These are phyloP conservation scores for Ceratobasidium sp. DNA, from an alignment of 1,284 basidiomycete species.

Conservation along the genomic window DNA sequence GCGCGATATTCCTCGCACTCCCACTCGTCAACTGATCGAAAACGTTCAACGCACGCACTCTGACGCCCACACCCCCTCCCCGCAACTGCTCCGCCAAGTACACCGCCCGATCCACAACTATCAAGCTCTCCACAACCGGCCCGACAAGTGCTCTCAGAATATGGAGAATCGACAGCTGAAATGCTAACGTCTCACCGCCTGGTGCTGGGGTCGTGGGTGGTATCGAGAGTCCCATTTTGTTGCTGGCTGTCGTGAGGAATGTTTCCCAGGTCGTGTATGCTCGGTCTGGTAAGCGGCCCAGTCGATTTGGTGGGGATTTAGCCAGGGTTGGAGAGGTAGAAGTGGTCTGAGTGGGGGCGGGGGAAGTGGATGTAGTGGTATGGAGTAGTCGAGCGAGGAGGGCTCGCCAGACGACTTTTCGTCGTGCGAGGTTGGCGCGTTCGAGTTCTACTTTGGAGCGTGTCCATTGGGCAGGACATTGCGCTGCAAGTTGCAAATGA, in stretches of 20 bases:
- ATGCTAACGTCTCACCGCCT: constrained; percentile 51
- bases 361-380: not conserved
- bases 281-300: constrained; percentile 60
- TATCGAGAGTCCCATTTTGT: constrained; percentile 52
- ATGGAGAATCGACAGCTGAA: constrained; percentile 59
- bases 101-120: constrained; percentile 59
- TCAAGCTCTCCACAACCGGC: constrained; percentile 60
- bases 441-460: constrained; percentile 15
- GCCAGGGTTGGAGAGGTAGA: too few species aligned
- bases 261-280: constrained; percentile 57
- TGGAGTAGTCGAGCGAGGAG: constrained; percentile 44
- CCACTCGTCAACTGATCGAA: constrained; percentile 51
- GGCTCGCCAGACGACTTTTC: constrained; percentile 49
- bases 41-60: constrained; percentile 49
- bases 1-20: constrained; percentile 53
- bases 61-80: not conserved
- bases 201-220: constrained; percentile 14
- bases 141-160: constrained; percentile 60
- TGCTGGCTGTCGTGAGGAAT: constrained; percentile 53
- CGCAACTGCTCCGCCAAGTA: constrained; percentile 57
- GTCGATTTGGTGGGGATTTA: constrained; percentile 53
- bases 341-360: too few species aligned
- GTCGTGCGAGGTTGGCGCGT: constrained; percentile 41
- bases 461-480: constrained; percentile 48
- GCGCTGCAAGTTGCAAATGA: constrained; percentile 49